Base-by-base conservation (phyloP, 2,329 filamentous ascomycete species). In the Ampelomyces quisqualis region DNA sequence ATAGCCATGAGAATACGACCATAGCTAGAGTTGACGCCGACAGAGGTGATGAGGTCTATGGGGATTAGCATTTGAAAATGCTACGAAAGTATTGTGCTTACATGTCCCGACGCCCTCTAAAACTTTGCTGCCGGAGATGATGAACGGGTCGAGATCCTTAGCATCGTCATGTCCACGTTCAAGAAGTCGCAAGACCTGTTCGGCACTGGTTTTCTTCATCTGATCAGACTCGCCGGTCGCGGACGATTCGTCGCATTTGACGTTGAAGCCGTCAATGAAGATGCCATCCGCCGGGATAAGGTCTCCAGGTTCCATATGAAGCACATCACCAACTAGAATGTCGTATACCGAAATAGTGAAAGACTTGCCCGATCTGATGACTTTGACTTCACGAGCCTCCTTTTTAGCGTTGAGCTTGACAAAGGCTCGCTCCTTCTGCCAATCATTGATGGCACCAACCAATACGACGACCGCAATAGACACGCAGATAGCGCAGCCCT, bases 61-160 rank as follows among this genome's bases (percentile, higher is more conserved):
- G 29, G 22, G 11, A 28, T 41, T 20, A 42, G 29, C 5, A 4
- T 21, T 14, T 31, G 29, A 8, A 17, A 3, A 14, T 1, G 27
- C 9, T 24, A 18, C 22, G 11, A 9, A 8, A 2, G 15, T 5
- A 7, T 10, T n/a, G 9, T 11, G 38, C 40, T 38, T 13, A 43
- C 88, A 90, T 3, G 79, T 82, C 8, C 87, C 87, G 10, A 88
- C 76, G 38, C 87, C 87, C 57, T 88, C 85, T 0, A 81, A 80
- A 5, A 90, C 81, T 51, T 88, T 88, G 4, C 84, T 84, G 29
- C 87, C 90, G 18, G 90, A 95, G 54, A 94, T 87, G 57, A 95
- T 88, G 64, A 90, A 91, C 0, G 86, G 86, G 53, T 90, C 86
- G 47, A 85, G 70, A 57, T 89, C 88, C 71, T 76, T 75, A 20